Base-by-base conservation (phyloP, 116 monocot species). In the Dioscorea cayenensis region DNA sequence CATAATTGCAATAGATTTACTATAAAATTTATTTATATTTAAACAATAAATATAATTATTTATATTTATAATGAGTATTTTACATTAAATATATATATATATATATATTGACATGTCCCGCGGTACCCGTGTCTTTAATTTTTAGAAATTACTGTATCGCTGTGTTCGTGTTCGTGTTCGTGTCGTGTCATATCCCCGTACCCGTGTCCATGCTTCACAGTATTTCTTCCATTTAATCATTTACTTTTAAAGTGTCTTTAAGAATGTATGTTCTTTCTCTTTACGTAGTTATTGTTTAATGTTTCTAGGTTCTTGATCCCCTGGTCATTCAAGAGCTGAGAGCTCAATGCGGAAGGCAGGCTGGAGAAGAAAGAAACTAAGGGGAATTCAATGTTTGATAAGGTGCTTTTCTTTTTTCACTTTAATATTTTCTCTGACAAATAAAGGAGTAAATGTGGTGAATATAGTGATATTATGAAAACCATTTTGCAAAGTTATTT, bases 311-410 rank as follows among this genome's bases (percentile, higher is more conserved):
- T 67, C 88, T 97, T 64, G 96, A 97, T 88, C 96, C 92, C 77
- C 70, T 97, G 29, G 96, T 97, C 37, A 97, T 97, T 83, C 96
- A 97, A 79, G 90, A 92, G 78, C 75, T 97, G 38, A 97, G n/a
- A n/a, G n/a, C n/a, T n/a, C n/a, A n/a, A 97, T 88, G 93, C 92
- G 73, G 96, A 97, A 68, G 96, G 96, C 6, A 88, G 92, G 63
- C 83, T 97, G 51, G 96, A 97, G 80, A 97, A 93, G 84, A 97
- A 97, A 77, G 96, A 97, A 78, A 75, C 92, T 14, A 96, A 96
- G 51, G 92, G 92, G n/a, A 83, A 63, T 69, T 84, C 96, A 55
- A 81, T 97, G 83, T 97, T 97, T 90, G 96, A 97, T 78, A 97
- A 97, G 90, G 96, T 90, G 71, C 75, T 22, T 7, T 38, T 17